Conservation (phyloP, 768 basidiomycete species). For the Harrya chromipes region DNA sequence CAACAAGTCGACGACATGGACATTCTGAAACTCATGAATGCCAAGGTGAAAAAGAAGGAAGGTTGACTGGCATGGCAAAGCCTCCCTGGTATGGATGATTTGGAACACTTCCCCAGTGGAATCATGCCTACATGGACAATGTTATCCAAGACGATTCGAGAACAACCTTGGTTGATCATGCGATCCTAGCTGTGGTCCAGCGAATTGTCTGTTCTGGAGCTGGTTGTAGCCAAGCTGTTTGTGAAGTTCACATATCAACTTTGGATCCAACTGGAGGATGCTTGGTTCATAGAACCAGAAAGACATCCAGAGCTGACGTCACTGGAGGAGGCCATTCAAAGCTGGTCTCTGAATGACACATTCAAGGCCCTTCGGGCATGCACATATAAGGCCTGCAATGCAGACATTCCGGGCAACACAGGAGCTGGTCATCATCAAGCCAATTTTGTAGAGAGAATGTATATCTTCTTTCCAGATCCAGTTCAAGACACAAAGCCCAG, state of each 20-base stretch:
- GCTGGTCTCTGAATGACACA: background rate
- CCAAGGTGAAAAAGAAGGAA: background rate
- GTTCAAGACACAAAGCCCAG: background rate
- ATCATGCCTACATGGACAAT: background rate
- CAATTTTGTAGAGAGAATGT: background rate
- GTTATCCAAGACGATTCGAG: background rate
- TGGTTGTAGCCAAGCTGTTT: background rate
- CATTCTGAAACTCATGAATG: background rate
- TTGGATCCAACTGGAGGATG: background rate
- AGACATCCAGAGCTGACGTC: background rate
- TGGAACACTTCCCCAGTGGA: background rate
- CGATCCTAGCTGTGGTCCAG: background rate
- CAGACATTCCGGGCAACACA: background rate
- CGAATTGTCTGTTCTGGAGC: background rate
- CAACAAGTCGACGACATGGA: conserved; percentile 3
- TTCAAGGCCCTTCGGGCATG: background rate
- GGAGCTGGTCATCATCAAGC: background rate
- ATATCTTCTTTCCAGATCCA: background rate
- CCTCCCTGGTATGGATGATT: background rate
- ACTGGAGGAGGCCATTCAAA: background rate
- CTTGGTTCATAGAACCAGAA: background rate
- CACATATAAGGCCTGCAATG: background rate
- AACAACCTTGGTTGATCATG: background rate
- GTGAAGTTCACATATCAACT: conserved; percentile 1
- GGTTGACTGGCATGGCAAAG: background rate